These are phyloP conservation scores for Arctostaphylos glauca DNA, from an alignment of 148 eudicot genomes.

Conservation along the genomic window DNA sequence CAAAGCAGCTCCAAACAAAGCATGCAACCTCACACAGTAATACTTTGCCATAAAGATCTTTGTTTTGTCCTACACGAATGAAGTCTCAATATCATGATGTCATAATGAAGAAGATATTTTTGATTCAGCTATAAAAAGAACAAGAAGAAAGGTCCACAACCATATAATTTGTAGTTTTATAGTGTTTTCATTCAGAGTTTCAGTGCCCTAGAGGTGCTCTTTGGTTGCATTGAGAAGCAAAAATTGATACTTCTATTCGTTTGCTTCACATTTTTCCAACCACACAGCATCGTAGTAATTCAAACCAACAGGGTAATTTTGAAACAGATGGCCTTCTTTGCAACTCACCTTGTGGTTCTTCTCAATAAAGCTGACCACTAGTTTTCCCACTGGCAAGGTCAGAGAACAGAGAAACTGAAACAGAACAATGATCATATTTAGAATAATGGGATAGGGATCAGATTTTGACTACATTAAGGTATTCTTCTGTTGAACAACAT, in stretches of 20 bases:
- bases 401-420: constrained; percentile 63
- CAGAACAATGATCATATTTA: neutral
- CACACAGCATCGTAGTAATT: neutral
- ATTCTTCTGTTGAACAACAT: neutral
- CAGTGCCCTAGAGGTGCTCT: neutral
- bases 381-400: constrained; percentile 62
- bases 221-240: neutral
- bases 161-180: neutral
- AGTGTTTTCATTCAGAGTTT: neutral
- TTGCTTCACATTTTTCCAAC: neutral
- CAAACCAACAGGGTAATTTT: neutral
- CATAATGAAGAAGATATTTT: neutral
- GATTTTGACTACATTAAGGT: neutral
- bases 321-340: neutral
- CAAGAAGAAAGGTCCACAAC: neutral
- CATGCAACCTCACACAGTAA: constrained; percentile 68
- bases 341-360: constrained; percentile 61
- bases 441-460: neutral
- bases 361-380: constrained; percentile 46
- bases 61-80: constrained; percentile 47
- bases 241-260: neutral
- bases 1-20: constrained; percentile 51
- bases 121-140: neutral
- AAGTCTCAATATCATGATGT: neutral
- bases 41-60: constrained; percentile 81